A percentile compares a stretch with the other conserved stretches of the same genome.
Conservation (phyloP, 805 yeast species). For the Pichia deserticola region DNA sequence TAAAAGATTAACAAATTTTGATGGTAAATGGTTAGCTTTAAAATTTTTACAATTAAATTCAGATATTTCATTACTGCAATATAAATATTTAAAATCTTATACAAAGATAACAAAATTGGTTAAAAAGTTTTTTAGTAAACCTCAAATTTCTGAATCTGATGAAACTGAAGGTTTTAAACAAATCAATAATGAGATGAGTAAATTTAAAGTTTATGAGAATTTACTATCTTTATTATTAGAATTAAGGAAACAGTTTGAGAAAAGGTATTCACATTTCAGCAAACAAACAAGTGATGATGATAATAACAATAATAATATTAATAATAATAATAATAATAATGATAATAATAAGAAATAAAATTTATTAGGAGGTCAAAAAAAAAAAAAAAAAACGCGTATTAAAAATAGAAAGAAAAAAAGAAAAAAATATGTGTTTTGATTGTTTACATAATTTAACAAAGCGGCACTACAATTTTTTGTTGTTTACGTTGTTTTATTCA, state of each 20-base stretch:
- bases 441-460: no score
- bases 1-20: not conserved
- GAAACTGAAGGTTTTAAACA: constrained; percentile 21
- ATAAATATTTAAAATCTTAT: constrained; percentile 22
- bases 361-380: no score
- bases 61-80: constrained; percentile 23
- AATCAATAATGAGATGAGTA: constrained; percentile 19
- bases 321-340: no score
- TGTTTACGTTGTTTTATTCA: no score
- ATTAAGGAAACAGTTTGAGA: constrained; percentile 16
- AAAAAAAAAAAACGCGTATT: no score
- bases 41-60: constrained; percentile 21
- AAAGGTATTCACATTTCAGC: not conserved
- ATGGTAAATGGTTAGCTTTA: constrained; percentile 14
- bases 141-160: constrained; percentile 16
- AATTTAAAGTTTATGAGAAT: constrained; percentile 19
- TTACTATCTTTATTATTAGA: constrained; percentile 12
- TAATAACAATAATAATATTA: no score
- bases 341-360: no score
- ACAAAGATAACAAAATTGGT: constrained; percentile 20
- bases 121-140: constrained; percentile 20
- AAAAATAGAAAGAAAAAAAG: no score
- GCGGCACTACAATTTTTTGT: no score
- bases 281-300: no score
- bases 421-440: no score